These are phyloP conservation scores for Aspergillus tamarii DNA, from an alignment of 2,329 filamentous ascomycete genomes.

Conservation along the genomic window DNA sequence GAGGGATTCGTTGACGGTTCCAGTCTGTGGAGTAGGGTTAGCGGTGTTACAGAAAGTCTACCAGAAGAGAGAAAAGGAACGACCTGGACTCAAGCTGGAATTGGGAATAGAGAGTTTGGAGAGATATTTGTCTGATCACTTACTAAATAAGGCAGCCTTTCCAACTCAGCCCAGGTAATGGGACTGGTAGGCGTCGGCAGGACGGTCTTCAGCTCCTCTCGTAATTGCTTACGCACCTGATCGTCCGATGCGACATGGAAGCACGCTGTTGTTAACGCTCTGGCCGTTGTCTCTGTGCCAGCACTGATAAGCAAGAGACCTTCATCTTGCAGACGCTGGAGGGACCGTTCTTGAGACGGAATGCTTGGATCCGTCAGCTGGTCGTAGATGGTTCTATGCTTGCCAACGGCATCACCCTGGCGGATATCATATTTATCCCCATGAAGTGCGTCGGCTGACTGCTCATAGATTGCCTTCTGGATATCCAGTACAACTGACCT, in stretches of 20 bases:
- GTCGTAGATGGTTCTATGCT: conserved; percentile 30
- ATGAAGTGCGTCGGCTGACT: conserved; percentile 8
- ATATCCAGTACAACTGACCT: conserved; percentile 19
- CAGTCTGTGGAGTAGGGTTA: conserved; percentile 1
- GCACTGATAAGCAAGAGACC: conserved; percentile 34
- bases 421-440: conserved; percentile 6
- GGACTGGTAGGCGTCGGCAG: conserved; percentile 24
- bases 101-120: neutral
- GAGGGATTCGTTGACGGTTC: conserved; percentile 15
- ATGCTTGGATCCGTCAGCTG: conserved; percentile 38
- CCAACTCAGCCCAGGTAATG: conserved; percentile 35
- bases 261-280: conserved; percentile 33
- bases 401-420: neutral
- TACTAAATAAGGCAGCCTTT: conserved; percentile 45
- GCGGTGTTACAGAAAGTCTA: no score
- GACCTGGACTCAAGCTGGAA: no score
- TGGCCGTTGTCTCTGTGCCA: conserved; percentile 41
- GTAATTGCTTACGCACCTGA: conserved; percentile 23
- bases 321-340: conserved; percentile 37
- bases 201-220: conserved; percentile 33
- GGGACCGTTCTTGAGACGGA: conserved; percentile 40
- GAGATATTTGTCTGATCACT: neutral
- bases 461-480: conserved; percentile 15
- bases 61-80: no score
- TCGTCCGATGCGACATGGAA: conserved; percentile 34